Conservation (phyloP, 305 asterid species). For the Solanum aculeatissimum region DNA sequence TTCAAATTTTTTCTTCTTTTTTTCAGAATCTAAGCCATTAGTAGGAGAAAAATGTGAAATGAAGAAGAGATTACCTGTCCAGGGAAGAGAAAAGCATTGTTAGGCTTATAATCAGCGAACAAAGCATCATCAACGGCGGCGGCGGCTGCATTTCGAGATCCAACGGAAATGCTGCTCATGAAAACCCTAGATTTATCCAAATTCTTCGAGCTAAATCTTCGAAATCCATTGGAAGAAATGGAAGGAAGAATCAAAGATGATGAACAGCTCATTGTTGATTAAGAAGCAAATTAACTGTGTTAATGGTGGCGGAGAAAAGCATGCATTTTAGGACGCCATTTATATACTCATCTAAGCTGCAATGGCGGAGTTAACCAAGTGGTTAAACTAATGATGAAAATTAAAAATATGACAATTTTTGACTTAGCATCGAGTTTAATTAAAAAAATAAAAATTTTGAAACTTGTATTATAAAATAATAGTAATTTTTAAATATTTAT, state of each 20-base stretch:
- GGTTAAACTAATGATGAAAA: neutral
- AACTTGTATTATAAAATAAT: no score
- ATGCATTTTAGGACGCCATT: neutral
- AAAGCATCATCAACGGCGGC: slow-evolving; percentile 46
- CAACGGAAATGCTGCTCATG: slow-evolving; percentile 44
- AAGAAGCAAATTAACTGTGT: neutral
- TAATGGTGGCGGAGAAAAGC: neutral
- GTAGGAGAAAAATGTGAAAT: neutral
- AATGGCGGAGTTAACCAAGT: neutral
- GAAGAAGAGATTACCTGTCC: slow-evolving; percentile 53
- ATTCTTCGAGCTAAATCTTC: slow-evolving; percentile 21
- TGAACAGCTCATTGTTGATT: slow-evolving; percentile 22
- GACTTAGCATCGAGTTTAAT: no score
- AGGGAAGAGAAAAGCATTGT: slow-evolving; percentile 83
- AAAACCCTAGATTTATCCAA: slow-evolving; percentile 49
- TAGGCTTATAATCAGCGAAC: slow-evolving; percentile 65
- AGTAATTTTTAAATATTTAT: no score
- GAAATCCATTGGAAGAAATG: slow-evolving; percentile 32
- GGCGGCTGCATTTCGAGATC: slow-evolving; percentile 37
- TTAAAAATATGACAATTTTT: no score
- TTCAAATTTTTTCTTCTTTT: neutral
- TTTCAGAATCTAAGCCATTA: neutral
- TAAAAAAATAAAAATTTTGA: no score
- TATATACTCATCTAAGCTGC: neutral
- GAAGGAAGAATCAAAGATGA: slow-evolving; percentile 38